A percentile compares a stretch with the other conserved stretches of the same genome.
Conservation (phyloP, 805 yeast genomes). For the Spathaspora gorwiae region DNA sequence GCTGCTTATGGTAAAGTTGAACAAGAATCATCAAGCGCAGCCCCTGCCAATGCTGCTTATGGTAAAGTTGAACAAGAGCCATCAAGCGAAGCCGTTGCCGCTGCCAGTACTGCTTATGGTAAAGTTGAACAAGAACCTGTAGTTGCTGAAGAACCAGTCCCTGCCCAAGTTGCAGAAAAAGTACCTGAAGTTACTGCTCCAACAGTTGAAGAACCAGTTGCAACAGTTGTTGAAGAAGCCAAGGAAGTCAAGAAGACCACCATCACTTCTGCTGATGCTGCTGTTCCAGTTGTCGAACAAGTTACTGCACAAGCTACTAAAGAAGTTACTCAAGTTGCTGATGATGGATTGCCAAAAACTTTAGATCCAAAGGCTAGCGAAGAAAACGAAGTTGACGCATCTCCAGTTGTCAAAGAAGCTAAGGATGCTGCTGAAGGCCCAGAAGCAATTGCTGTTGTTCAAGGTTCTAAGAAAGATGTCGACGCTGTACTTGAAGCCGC, state of each 20-base stretch:
- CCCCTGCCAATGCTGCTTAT: too few relatives aligned
- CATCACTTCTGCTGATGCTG: constrained; percentile 5
- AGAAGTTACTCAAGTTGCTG: constrained; percentile 4
- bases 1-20: not conserved
- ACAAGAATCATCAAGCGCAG: constrained; percentile 6
- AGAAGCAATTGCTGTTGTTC: constrained; percentile 39
- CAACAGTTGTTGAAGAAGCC: constrained; percentile 8
- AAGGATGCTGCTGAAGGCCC: constrained; percentile 15
- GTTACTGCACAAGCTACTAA: constrained; percentile 13
- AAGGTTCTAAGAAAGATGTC: constrained; percentile 28
- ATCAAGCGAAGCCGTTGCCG: constrained; percentile 10
- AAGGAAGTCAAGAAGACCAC: constrained; percentile 4
- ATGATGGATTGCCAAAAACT: constrained; percentile 11
- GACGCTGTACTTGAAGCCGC: constrained; percentile 33
- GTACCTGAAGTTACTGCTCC: constrained; percentile 3
- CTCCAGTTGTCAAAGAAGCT: constrained; percentile 15
- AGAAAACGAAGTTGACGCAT: constrained; percentile 17
- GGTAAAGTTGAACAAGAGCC: constrained; percentile 1
- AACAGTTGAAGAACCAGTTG: not conserved
- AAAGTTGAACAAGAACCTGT: constrained; percentile 3
- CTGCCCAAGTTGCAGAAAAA: constrained; percentile 5
- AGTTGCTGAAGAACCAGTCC: constrained; percentile 1
- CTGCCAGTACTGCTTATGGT: not conserved
- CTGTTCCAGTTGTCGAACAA: not conserved
- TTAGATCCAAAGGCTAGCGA: constrained; percentile 19